Base-by-base conservation (phyloP, 169 alveolate genomes). In the Eimeria acervulina region DNA sequence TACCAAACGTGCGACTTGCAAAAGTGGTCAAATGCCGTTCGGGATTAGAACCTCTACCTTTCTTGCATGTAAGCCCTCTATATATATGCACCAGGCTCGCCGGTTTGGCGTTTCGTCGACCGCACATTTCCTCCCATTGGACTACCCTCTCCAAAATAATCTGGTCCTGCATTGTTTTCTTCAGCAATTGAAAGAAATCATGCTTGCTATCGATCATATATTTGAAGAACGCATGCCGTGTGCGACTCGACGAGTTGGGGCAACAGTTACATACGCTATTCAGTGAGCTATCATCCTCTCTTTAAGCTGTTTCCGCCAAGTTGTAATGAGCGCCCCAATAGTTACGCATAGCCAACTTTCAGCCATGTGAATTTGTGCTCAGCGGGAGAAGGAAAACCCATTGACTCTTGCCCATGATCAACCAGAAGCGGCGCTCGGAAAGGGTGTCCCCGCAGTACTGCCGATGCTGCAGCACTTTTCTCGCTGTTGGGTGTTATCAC, bases 111-210 rank as follows among this genome's bases (percentile, higher is more conserved):
- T 5, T 31, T 44, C 78, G 19, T 31, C 40, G 44, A 68, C 0
- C 40, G 10, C 23, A 2, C 1, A n/a, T 68, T n/a, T 68, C 78
- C 26, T 68, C 78, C 7, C 12, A 31, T 23, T 68, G 6, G 44
- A 68, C 78, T 7, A 12, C 44, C 10, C 13, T 36, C 12, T 13
- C 17, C 12, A 23, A 26, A 3, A 2, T 61, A 1, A 7, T 13
- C 21, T n/a, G 44, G 6, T 68, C 55, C 13, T 68, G 21, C 40
- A 31, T 38, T 84, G 26, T 40, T 38, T 47, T 61, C 97, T 66
- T 61, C 97, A 97, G 97, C 97, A 97, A 95, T 70, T 97, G 87
- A 95, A 97, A 36, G 78, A 94, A 33, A 95, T 97, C 28, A 95
- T 93, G 70, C 96, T 90, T 59, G 97, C 97, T 40, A 63, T 97